These are phyloP conservation scores for Skeletonema marinoi DNA, from an alignment of 108 stramenopile species.

Conservation along the genomic window DNA sequence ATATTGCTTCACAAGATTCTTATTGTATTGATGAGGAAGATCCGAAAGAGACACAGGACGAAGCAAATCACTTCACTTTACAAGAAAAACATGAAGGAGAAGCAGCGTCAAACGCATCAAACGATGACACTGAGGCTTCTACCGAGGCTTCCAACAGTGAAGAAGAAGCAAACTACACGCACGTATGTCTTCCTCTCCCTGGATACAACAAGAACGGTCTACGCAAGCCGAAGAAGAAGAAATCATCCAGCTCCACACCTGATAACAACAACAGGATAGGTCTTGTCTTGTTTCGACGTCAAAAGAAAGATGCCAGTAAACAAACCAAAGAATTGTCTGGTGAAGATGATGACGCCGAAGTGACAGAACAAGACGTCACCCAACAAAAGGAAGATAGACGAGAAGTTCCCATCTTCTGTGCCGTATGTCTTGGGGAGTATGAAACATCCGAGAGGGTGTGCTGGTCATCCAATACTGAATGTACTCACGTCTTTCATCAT, in stretches of 20 bases:
- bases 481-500: slow-evolving; percentile 48
- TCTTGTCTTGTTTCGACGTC: neutral
- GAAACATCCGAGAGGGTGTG: slow-evolving; percentile 19
- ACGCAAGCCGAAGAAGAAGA: neutral
- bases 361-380: neutral
- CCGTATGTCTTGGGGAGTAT: slow-evolving; percentile 42
- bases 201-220: slow-evolving; percentile 19
- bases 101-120: neutral
- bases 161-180: slow-evolving; percentile 4
- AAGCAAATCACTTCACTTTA: too few relatives aligned
- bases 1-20: too few relatives aligned
- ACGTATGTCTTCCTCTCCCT: slow-evolving; percentile 12
- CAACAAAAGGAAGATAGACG: neutral
- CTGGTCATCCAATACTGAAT: slow-evolving; percentile 28
- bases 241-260: neutral
- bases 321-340: neutral
- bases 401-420: slow-evolving; percentile 28
- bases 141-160: neutral
- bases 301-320: neutral
- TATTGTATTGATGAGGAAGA: too few relatives aligned
- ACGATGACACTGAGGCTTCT: neutral
- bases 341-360: neutral
- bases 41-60: too few relatives aligned
- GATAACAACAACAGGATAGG: neutral
- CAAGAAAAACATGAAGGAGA: too few relatives aligned